Base-by-base conservation (phyloP, 441 rosid genomes). In the Croton setiger region DNA sequence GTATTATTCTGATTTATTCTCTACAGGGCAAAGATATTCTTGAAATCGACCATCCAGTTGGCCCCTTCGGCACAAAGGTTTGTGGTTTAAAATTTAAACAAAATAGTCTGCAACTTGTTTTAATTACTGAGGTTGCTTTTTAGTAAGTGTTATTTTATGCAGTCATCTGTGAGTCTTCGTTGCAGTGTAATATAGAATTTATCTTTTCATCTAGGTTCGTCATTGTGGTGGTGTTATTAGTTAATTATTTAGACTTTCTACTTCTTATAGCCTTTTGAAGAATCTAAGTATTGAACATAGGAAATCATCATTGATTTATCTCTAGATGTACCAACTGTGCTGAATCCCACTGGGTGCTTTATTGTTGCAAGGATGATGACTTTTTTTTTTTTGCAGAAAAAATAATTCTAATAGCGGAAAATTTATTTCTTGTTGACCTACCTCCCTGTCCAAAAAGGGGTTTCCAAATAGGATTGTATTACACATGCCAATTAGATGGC, bases 41-140 rank as follows among this genome's bases (percentile, higher is more conserved):
- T 72, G 96, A 91, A 27, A 82, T 83, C 27, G 68, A 93, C 79
- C 63, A 75, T 70, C 96, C 97, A 0, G 79, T 63, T 9, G 91
- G 98, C 75, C 96, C 97, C 64, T 93, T 91, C 59, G 97, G 98
- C 69, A 89, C 88, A 1, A 77, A 77, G 77, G 80, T 77, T 43
- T 17, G 77, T 77, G 68, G 39, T 18, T 69, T 59, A 13, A 33
- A 48, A 17, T 35, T 58, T 53, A 0, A 23, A 49, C 13, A 44
- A 7, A 3, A 27, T 13, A 59, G 37, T 5, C 37, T 35, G n/a
- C 23, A 7, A 56, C 27, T 31, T 48, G 7, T 37, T 20, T 20
- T 4, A 56, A 57, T 18, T 55, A 17, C 54, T 55, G 9, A 45
- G 43, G 39, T 33, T 54, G 43, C n/a, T 41, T 66, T 35, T 10